Evolutionary conservation across 495 filamentous ascomycete genomes (phyloP).

Genomic region (Cercophora sp.): DNA sequence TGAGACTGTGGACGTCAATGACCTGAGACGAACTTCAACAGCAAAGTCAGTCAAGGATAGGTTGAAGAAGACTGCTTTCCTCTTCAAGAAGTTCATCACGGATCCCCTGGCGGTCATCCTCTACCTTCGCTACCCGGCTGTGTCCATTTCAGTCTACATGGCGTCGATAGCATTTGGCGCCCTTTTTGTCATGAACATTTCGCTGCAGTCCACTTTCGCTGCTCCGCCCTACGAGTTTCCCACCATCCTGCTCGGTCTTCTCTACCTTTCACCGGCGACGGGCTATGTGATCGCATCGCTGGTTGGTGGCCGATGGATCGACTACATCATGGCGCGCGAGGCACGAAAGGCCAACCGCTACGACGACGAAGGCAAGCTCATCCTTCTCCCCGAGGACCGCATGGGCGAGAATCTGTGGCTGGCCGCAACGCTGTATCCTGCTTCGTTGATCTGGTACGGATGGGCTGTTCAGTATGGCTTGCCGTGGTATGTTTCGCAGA

Average conservation of each 20-base stretch:
- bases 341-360: conserved; percentile 67
- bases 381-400: conserved; percentile 80
- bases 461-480: conserved; percentile 42
- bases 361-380: conserved; percentile 63
- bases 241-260: conserved; percentile 68
- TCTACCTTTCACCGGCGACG: conserved; percentile 77
- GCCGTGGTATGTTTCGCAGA: conserved; percentile 47
- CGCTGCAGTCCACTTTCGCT: conserved; percentile 72
- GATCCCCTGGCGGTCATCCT: conserved; percentile 76
- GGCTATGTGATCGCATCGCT: conserved; percentile 73
- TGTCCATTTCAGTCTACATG: conserved; percentile 75
- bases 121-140: conserved; percentile 77
- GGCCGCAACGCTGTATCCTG: conserved; percentile 70
- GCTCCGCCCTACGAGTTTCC: conserved; percentile 68
- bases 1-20: no score
- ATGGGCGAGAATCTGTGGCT: conserved; percentile 89
- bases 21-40: conserved; percentile 58
- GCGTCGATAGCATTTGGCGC: conserved; percentile 77
- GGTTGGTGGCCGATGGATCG: conserved; percentile 82
- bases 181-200: conserved; percentile 85
- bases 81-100: conserved; percentile 64
- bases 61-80: conserved; percentile 49
- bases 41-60: conserved; percentile 54
- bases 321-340: conserved; percentile 82
- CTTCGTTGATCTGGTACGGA: conserved; percentile 62